Evolutionary conservation across 192 early-diverging fungal species (phyloP).

Genomic region (Dispira parvispora): DNA sequence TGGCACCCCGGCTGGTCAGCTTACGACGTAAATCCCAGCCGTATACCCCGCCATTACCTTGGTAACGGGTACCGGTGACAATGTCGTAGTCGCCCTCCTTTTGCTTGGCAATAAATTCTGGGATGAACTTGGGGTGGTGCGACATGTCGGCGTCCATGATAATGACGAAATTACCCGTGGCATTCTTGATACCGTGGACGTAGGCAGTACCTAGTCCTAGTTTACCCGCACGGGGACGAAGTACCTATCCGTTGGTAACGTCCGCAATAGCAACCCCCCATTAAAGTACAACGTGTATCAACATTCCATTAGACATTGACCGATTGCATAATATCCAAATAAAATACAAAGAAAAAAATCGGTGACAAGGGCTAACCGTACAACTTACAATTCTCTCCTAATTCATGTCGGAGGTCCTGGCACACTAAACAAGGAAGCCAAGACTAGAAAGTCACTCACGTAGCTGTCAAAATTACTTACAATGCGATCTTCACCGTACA

Average conservation of each 20-base stretch:
- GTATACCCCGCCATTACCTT: constrained; percentile 77
- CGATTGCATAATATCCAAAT: too few relatives aligned
- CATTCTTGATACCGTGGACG: constrained; percentile 81
- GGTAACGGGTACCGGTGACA: constrained; percentile 88
- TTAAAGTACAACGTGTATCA: too few relatives aligned
- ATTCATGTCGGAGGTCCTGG: too few relatives aligned
- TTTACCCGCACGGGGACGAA: constrained; percentile 89
- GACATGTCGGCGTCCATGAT: constrained; percentile 99
- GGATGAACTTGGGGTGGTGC: constrained; percentile 96
- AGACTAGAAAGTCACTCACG: too few relatives aligned
- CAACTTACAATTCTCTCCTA: too few relatives aligned
- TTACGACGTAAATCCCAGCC: constrained; percentile 96
- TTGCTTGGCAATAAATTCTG: constrained; percentile 83
- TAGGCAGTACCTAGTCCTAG: constrained; percentile 93
- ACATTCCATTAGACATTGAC: too few relatives aligned
- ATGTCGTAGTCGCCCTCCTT: constrained; percentile 72
- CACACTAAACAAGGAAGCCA: too few relatives aligned
- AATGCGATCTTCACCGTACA: constrained; percentile 78
- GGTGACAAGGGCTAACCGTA: too few relatives aligned
- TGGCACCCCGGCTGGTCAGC: constrained; percentile 92
- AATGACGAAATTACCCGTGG: constrained; percentile 88
- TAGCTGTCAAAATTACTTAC: constrained; percentile 26
- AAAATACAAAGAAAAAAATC: too few relatives aligned
- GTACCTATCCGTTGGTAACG: constrained; percentile 29
- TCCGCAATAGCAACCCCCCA: neutral